Conservation (phyloP, 495 filamentous ascomycete species). For the Rhypophila decipiens region DNA sequence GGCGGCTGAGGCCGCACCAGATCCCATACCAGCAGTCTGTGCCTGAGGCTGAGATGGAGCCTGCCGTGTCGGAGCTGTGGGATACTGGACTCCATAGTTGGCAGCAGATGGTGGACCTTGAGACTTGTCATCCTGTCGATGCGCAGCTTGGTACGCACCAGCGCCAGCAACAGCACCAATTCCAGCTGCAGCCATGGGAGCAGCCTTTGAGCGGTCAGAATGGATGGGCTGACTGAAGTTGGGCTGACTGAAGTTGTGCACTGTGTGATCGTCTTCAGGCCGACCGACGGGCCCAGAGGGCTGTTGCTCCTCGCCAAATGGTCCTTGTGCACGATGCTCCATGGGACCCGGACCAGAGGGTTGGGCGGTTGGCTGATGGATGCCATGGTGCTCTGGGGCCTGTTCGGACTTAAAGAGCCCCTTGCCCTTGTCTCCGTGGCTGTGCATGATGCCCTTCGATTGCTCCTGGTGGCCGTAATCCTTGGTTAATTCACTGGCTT, state of each 20-base stretch:
- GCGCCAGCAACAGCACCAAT: slow-evolving; percentile 9
- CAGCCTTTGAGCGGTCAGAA: not conserved
- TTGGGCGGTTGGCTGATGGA: not conserved
- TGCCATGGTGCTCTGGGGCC: not conserved
- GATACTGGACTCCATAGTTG: too few species aligned
- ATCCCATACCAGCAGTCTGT: not conserved
- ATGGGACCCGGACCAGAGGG: not conserved
- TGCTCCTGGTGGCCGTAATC: not conserved
- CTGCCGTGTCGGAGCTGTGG: too few species aligned
- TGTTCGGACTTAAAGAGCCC: not conserved
- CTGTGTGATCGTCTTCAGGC: not conserved
- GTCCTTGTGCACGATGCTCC: too few species aligned
- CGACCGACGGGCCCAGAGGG: not conserved
- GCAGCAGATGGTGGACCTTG: not conserved
- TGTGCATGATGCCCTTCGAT: not conserved
- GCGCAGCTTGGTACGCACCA: slow-evolving; percentile 8
- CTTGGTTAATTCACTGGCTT: too few species aligned
- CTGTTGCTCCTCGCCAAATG: too few species aligned
- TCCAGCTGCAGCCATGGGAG: not conserved
- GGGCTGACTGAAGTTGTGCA: too few species aligned
- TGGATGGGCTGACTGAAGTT: too few species aligned
- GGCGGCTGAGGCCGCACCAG: not conserved
- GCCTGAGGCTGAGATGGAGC: too few species aligned
- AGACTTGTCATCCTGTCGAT: not conserved
- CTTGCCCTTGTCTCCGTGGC: not conserved